Percentiles rank a stretch among this genome's conserved stretches.
These are phyloP conservation scores for Claviceps capensis DNA, from an alignment of 2,329 filamentous ascomycete genomes.

Conservation along the genomic window DNA sequence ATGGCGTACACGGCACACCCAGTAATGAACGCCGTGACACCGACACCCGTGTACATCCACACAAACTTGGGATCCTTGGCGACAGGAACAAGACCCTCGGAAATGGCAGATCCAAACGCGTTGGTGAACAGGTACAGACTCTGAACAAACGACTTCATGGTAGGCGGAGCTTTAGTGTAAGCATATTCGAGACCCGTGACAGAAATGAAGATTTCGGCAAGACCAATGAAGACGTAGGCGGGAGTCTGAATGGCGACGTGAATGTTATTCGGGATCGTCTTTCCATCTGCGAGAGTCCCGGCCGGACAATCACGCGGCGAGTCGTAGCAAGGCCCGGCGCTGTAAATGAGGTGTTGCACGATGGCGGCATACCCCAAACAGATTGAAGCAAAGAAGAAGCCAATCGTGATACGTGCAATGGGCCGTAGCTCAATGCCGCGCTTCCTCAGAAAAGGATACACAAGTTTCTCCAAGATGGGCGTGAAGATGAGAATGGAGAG, in stretches of 20 bases:
- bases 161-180: conserved; percentile 57
- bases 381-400: conserved; percentile 40
- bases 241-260: conserved; percentile 41
- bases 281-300: conserved; percentile 12
- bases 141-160: conserved; percentile 51
- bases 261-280: conserved; percentile 27
- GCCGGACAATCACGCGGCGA: conserved; percentile 25
- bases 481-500: conserved; percentile 55
- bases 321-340: conserved; percentile 34
- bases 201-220: conserved; percentile 49
- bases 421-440: conserved; percentile 47
- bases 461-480: conserved; percentile 43
- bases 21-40: conserved; percentile 30
- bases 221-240: conserved; percentile 42
- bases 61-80: conserved; percentile 50
- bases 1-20: conserved; percentile 38
- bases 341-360: conserved; percentile 48
- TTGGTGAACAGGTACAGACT: conserved; percentile 47
- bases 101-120: conserved; percentile 44
- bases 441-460: conserved; percentile 49
- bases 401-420: conserved; percentile 51
- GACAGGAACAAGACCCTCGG: conserved; percentile 44
- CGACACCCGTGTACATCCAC: conserved; percentile 53
- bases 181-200: conserved; percentile 61
- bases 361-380: conserved; percentile 46